Evolutionary conservation across 2,329 filamentous ascomycete genomes (phyloP).

Genomic region (Aspergillus sp.): DNA sequence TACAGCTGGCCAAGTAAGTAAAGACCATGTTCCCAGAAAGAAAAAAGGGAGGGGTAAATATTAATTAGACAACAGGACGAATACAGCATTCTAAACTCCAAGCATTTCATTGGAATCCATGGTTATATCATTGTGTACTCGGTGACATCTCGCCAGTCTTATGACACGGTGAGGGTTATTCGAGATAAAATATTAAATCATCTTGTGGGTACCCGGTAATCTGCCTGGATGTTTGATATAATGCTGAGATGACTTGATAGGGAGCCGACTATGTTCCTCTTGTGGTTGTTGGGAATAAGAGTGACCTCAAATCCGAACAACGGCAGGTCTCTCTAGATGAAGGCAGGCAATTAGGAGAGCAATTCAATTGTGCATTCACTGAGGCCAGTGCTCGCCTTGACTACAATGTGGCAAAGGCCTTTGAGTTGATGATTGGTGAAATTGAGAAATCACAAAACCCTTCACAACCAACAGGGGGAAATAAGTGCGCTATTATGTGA

Average conservation of each 20-base stretch:
- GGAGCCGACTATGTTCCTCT: slow-evolving; percentile 90
- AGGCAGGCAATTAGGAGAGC: slow-evolving; percentile 76
- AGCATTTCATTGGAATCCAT: slow-evolving; percentile 98
- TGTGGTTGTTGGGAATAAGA: slow-evolving; percentile 96
- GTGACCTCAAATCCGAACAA: slow-evolving; percentile 86
- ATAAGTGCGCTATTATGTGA: slow-evolving; percentile 86
- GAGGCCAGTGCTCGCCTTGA: slow-evolving; percentile 93
- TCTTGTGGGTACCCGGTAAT: slow-evolving; percentile 55
- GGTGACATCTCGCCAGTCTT: slow-evolving; percentile 88
- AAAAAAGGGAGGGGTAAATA: not conserved
- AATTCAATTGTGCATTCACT: slow-evolving; percentile 88
- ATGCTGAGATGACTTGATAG: slow-evolving; percentile 40
- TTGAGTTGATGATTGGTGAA: slow-evolving; percentile 89
- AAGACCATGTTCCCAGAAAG: slow-evolving; percentile 1
- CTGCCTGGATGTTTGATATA: slow-evolving; percentile 1
- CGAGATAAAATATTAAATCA: slow-evolving; percentile 97
- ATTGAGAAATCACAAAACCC: slow-evolving; percentile 94
- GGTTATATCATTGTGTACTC: slow-evolving; percentile 98
- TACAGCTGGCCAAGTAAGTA: slow-evolving; percentile 80
- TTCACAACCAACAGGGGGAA: slow-evolving; percentile 71
- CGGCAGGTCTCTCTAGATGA: slow-evolving; percentile 84
- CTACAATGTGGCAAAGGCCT: slow-evolving; percentile 86
- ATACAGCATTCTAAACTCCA: slow-evolving; percentile 96
- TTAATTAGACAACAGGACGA: slow-evolving; percentile 63
- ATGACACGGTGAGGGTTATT: slow-evolving; percentile 96